Evolutionary conservation across 345 rosid species (phyloP).

Genomic region (Populus tremula): DNA sequence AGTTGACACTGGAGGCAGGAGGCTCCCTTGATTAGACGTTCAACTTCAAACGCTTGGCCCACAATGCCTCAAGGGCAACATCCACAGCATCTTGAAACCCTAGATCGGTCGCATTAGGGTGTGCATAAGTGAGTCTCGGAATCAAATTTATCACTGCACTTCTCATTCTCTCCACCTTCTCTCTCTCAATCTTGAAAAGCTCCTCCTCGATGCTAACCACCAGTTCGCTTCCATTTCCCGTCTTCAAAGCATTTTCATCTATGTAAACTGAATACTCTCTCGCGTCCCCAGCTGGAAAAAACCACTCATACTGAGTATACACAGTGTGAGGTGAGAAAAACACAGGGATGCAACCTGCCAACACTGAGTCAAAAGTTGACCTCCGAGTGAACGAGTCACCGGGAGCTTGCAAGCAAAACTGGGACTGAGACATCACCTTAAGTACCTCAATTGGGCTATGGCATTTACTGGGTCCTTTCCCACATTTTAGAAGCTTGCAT

Average conservation of each 20-base stretch:
- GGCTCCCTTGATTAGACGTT: too few species aligned
- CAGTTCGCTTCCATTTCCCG: not conserved
- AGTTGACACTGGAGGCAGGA: too few species aligned
- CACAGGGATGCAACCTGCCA: conserved; percentile 61
- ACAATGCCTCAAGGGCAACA: conserved; percentile 36
- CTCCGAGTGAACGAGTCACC: conserved; percentile 63
- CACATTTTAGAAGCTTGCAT: conserved; percentile 43
- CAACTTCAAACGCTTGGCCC: conserved; percentile 5
- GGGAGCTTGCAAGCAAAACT: conserved; percentile 55
- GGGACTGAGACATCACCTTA: conserved; percentile 35
- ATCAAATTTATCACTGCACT: conserved; percentile 36
- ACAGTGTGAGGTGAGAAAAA: conserved; percentile 62
- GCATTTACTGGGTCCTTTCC: conserved; percentile 26
- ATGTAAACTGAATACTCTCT: conserved; percentile 44
- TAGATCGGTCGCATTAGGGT: conserved; percentile 40
- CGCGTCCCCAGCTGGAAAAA: conserved; percentile 27
- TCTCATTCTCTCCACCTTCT: conserved; percentile 33
- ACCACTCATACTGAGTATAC: conserved; percentile 57
- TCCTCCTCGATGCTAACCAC: conserved; percentile 30
- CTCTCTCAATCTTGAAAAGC: conserved; percentile 30
- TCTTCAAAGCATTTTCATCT: conserved; percentile 12
- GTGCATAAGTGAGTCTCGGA: conserved; percentile 47
- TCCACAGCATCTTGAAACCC: conserved; percentile 53
- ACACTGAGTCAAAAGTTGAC: conserved; percentile 47
- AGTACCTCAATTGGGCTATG: conserved; percentile 37